Evolutionary conservation across 2,329 filamentous ascomycete genomes (phyloP), one percentile per base, ranked within the genome.

Genomic region (Periconia digitata): DNA sequence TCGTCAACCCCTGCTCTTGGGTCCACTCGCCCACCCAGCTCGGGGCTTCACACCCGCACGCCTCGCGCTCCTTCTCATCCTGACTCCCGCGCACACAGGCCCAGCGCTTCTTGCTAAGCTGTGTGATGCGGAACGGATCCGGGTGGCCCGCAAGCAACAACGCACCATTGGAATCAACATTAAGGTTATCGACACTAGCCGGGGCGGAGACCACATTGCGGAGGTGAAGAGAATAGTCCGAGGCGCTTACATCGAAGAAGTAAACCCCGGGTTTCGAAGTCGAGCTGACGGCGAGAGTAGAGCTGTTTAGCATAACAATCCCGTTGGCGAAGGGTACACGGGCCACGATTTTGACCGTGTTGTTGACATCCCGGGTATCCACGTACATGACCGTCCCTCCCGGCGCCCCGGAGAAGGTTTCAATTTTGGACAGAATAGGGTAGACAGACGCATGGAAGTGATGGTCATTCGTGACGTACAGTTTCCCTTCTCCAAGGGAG

Each of bases 401-500:
- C 0, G 73, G 69, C 1, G 69, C 44, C 0, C 60, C 69, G 1
- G 64, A 54, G 42, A 69, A 75, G 0, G 73, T 74, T 47, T 77
- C 74, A 2, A 74, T 24, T 23, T 66, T 63, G 2, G 63, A 62
- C 1, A 74, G 50, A 1, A 68, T 6, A 0, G 53, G 56, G 1
- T 62, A 59, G 1, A 56, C 37, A 7, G 60, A 52, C 1, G 66
- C 54, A 12, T 55, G 59, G 43, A 75, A 63, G 52, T 61, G 66
- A 54, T 76, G 74, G 55, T 77, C 74, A 46, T 76, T 76, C 15
- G 72, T 75, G 13, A 76, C 56, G 43, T 70, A 64, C 1, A 76
- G 44, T 24, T 67, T 65, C 5, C 59, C 57, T 5, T 53, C 40
- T 7, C 62, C 64, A 12, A 76, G 47, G 1, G 63, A 57, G 12